These are phyloP conservation scores for Eleusine indica DNA, from an alignment of 176 grass and related monocot genomes.

Conservation along the genomic window DNA sequence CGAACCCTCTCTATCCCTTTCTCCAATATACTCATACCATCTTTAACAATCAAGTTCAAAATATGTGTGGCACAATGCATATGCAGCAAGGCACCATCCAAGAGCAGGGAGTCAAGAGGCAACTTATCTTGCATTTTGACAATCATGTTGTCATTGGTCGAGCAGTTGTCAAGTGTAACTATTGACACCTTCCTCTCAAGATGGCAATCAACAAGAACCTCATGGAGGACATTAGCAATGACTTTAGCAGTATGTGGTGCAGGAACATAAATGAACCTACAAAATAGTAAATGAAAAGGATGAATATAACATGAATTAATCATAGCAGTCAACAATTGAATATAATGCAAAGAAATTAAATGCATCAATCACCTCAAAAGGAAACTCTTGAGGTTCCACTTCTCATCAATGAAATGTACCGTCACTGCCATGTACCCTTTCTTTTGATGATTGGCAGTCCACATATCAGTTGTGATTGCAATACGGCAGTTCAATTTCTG, in stretches of 20 bases:
- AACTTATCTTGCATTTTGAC: neutral
- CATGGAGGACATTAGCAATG: neutral
- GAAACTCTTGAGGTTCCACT: neutral
- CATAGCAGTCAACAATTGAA: too few relatives aligned
- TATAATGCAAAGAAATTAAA: too few relatives aligned
- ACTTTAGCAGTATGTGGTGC: neutral
- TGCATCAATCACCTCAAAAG: neutral
- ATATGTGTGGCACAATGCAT: neutral
- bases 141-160: neutral
- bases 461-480: neutral
- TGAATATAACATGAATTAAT: too few relatives aligned
- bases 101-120: neutral
- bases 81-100: neutral
- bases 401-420: neutral
- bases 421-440: neutral
- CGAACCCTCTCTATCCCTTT: too few relatives aligned
- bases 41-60: too few relatives aligned
- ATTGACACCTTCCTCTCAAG: neutral
- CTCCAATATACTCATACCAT: too few relatives aligned
- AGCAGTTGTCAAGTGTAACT: neutral
- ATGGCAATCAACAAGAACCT: neutral
- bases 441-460: neutral
- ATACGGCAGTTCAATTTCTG: neutral
- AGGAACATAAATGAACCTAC: too few relatives aligned
- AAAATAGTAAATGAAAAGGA: too few relatives aligned